Evolutionary conservation across 495 filamentous ascomycete genomes (phyloP).

Genomic region (Lasiosphaeria hispida): DNA sequence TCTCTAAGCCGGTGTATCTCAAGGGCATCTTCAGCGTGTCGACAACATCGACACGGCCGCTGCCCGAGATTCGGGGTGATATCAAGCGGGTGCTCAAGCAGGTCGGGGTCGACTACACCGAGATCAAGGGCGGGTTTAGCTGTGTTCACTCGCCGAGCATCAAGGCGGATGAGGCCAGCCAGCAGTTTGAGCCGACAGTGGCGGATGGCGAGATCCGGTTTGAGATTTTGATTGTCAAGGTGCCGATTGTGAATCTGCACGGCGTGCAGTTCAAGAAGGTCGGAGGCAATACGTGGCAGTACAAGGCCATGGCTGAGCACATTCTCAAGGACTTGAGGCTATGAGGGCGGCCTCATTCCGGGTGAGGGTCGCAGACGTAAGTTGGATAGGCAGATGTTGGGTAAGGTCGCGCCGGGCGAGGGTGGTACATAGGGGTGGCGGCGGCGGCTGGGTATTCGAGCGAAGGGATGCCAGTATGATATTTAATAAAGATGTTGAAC

Average conservation of each 20-base stretch:
- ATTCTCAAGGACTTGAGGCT: slow-evolving; percentile 87
- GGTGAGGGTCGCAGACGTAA: not conserved
- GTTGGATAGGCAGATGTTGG: not conserved
- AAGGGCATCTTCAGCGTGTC: slow-evolving; percentile 98
- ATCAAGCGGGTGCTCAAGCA: slow-evolving; percentile 88
- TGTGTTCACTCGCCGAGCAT: slow-evolving; percentile 88
- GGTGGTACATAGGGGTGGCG: no score
- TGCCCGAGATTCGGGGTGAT: slow-evolving; percentile 79
- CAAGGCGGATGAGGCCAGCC: slow-evolving; percentile 50
- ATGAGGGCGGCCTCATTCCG: slow-evolving; percentile 33
- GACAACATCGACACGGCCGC: slow-evolving; percentile 89
- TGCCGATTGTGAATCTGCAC: slow-evolving; percentile 87
- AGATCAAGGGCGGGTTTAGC: slow-evolving; percentile 91
- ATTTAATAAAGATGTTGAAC: not conserved
- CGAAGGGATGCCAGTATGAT: no score
- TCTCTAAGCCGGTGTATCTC: slow-evolving; percentile 88
- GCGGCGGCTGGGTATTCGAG: no score
- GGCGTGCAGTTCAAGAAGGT: slow-evolving; percentile 99
- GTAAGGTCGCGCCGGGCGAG: no score
- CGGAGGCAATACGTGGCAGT: slow-evolving; percentile 94
- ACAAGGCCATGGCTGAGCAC: slow-evolving; percentile 94
- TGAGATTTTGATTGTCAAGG: slow-evolving; percentile 97
- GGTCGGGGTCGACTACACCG: slow-evolving; percentile 82
- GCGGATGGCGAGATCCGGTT: slow-evolving; percentile 72
- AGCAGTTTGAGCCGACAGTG: slow-evolving; percentile 37